Evolutionary conservation across 192 early-diverging fungal species (phyloP), one percentile per base, ranked within the genome.

Genomic region (Backusella sp.): DNA sequence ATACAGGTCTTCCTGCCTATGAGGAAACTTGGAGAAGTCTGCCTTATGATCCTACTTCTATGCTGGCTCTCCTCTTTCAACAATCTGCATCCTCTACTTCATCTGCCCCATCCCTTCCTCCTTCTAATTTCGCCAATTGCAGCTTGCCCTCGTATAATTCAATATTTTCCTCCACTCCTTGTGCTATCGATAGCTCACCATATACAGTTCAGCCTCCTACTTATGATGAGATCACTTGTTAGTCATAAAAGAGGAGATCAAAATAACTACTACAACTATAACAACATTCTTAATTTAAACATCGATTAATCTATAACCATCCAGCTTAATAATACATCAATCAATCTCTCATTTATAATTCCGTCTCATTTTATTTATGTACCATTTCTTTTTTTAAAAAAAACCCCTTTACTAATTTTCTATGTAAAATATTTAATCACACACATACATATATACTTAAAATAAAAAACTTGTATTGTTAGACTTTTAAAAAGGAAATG

Each of bases 1-100:
- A 67, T 35, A 76, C 68, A n/a, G 23, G 34, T 5, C 76, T 81
- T 8, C 80, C 80, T 11, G 68, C 80, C 9, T 81, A 81, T 72
- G 80, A 77, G 37, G 72, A 81, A 30, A 39, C 76, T 11, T 69
- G 68, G 36, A 49, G 68, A 11, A 70, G 72, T 19, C 32, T 77
- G 12, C 80, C 80, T 23, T 81, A 81, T 35, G 26, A 77, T 30
- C 76, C 76, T 42, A n/a, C 36, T 26, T 23, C 70, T 34, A 72
- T 77, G 76, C 19, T 66, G 11, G 26, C 53, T 28, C 59, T 77
- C 11, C 23, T 76, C 68, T 69, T 39, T 69, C 68, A 69, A 39
- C 68, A 69, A 69, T 39, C 68, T 68, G 66, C 17, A 35, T 35
- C 30, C 11, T 68, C 66, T 9, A 62, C 56, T 8, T 17, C 66